These are phyloP conservation scores for Thelonectria discophora DNA, from an alignment of 2,329 filamentous ascomycete genomes.

Conservation along the genomic window DNA sequence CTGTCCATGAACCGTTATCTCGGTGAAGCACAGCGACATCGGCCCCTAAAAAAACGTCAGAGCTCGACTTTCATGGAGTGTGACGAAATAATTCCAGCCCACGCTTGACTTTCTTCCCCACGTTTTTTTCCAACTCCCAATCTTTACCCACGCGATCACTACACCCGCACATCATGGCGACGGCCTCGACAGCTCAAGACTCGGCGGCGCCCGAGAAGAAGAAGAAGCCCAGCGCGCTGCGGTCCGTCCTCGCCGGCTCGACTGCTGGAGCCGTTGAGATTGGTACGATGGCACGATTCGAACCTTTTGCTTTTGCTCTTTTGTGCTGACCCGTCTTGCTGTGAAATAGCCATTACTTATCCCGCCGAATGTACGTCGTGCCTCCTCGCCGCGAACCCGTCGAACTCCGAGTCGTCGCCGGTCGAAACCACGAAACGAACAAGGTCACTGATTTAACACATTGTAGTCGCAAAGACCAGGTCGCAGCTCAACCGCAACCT, in stretches of 20 bases:
- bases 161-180: constrained; percentile 41
- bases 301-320: background rate
- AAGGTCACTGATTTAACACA: constrained; percentile 21
- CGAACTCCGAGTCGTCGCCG: constrained; percentile 6
- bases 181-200: constrained; percentile 34
- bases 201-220: constrained; percentile 43
- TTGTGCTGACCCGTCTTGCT: constrained; percentile 22
- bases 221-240: constrained; percentile 75
- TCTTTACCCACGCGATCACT: background rate
- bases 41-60: constrained; percentile 20
- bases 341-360: constrained; percentile 77
- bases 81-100: constrained; percentile 37
- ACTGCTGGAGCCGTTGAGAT: constrained; percentile 97
- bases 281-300: constrained; percentile 58
- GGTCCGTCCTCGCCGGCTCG: constrained; percentile 90
- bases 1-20: background rate
- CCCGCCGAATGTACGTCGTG: constrained; percentile 82
- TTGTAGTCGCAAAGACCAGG: constrained; percentile 87
- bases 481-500: constrained; percentile 91
- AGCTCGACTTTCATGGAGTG: constrained; percentile 20
- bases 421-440: background rate
- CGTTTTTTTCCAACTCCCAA: constrained; percentile 8
- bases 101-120: constrained; percentile 5
- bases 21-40: constrained; percentile 37
- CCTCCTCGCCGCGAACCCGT: constrained; percentile 11